phyloP scores from a whole-genome alignment of 352 stramenopile species.

The Globisporangium sylvaticum region DNA sequence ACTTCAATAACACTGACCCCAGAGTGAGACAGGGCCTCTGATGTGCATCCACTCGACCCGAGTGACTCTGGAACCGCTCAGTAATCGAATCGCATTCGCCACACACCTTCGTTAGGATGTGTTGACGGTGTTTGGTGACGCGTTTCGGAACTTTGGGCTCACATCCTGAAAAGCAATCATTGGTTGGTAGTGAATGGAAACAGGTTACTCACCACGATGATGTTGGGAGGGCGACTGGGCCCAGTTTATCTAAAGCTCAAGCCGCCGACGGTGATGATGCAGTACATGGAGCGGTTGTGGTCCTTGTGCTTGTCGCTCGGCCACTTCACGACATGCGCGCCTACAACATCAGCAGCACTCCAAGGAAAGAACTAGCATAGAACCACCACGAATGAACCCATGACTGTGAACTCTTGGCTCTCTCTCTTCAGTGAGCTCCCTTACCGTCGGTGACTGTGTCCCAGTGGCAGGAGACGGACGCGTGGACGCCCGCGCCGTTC shows the following conservation, averaged over 20 bases:
- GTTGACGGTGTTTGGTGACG: too few relatives aligned
- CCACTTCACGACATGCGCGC: constrained; percentile 84
- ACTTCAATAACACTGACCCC: too few relatives aligned
- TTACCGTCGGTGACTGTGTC: constrained; percentile 88
- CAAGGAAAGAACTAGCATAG: background rate
- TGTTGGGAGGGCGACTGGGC: too few relatives aligned
- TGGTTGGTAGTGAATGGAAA: background rate
- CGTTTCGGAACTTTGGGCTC: too few relatives aligned
- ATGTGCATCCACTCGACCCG: too few relatives aligned
- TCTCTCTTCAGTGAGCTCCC: background rate
- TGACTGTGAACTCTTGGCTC: background rate
- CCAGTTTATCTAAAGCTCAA: constrained; percentile 58
- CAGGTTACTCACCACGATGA: too few relatives aligned
- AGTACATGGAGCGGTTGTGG: constrained; percentile 88
- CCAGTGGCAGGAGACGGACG: constrained; percentile 88
- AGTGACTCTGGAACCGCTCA: too few relatives aligned
- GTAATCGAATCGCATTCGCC: too few relatives aligned
- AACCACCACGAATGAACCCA: background rate
- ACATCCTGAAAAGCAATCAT: too few relatives aligned
- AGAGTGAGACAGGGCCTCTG: too few relatives aligned
- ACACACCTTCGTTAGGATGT: too few relatives aligned
- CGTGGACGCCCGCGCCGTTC: constrained; percentile 89
- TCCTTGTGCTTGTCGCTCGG: constrained; percentile 89
- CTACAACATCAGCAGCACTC: constrained; percentile 19
- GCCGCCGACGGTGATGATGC: constrained; percentile 82